These are phyloP conservation scores for Graphilbum ipis-grandicollis DNA, from an alignment of 2,329 filamentous ascomycete species.

Conservation along the genomic window DNA sequence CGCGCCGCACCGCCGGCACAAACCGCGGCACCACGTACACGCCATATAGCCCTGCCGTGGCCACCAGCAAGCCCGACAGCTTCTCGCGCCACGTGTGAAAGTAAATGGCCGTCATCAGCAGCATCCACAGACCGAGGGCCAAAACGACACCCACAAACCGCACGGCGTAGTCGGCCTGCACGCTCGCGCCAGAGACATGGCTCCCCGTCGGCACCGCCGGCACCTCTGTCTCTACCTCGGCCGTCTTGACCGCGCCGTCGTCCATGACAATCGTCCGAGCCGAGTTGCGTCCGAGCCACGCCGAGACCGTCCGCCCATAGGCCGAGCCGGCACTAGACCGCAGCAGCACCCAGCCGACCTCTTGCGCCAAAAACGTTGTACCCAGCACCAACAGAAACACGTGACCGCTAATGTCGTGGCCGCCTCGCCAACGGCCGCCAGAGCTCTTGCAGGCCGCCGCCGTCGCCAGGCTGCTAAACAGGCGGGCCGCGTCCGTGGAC, in stretches of 20 bases:
- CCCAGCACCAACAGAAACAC: constrained; percentile 83
- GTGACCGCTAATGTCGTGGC: constrained; percentile 90
- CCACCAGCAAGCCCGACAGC: constrained; percentile 36
- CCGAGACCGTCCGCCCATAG: neutral
- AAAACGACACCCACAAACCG: constrained; percentile 44
- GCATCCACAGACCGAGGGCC: constrained; percentile 75
- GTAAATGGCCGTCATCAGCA: constrained; percentile 95
- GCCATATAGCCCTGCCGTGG: constrained; percentile 26
- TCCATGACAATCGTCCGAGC: constrained; percentile 44
- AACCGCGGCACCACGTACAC: constrained; percentile 35
- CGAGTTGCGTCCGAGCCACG: constrained; percentile 11
- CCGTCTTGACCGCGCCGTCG: constrained; percentile 49
- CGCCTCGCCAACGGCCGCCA: constrained; percentile 78
- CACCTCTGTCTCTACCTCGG: constrained; percentile 27
- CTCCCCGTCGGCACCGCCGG: constrained; percentile 5
- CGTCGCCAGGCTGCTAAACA: no score
- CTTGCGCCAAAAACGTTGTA: constrained; percentile 65
- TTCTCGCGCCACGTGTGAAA: constrained; percentile 99
- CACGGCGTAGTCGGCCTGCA: no score
- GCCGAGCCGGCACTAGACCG: constrained; percentile 5
- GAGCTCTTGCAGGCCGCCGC: constrained; percentile 57
- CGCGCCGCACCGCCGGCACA: constrained; percentile 24
- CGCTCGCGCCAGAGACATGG: no score
- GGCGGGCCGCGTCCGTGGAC: neutral
- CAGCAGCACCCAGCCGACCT: constrained; percentile 47